Base-by-base conservation (phyloP, 345 rosid genomes). In the Euphorbia tirucalli region DNA sequence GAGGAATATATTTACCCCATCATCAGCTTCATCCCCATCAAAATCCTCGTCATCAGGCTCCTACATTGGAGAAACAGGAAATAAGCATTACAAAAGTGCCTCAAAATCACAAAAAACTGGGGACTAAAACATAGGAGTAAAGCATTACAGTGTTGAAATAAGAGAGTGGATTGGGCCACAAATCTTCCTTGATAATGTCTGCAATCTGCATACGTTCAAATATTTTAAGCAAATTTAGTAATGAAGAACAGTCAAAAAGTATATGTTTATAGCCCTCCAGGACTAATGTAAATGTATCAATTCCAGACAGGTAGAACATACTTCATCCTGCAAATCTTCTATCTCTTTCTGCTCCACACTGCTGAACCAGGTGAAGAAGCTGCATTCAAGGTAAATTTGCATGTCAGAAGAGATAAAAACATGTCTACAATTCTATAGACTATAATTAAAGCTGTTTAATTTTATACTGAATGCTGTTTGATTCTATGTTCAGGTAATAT, bases 101-200 rank as follows among this genome's bases (percentile, higher is more conserved):
- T 65, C 71, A 15, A 65, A 21, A 22, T 24, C 13, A 58, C 18
- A 5, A 32, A 24, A 66, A 44, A 31, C 18, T 10, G 28, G 43
- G 35, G 58, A 41, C 16, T 37, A 63, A 70, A 55, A 52, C 11
- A 69, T 19, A 13, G 37, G 48, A 61, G 27, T 39, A 70, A 21
- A 48, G 41, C 14, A 52, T 82, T 86, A 94, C 98, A 83, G 79
- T 89, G 85, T 85, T 90, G 73, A 94, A 94, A 75, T 89, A 92
- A 55, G 87, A 79, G 69, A 92, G 92, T 50, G 98, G 97, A 87
- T 92, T 92, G 61, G 93, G 85, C 98, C 98, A 94, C 39, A 94
- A 66, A 72, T 94, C 97, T 79, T 92, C 98, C 86, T 90, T 94
- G 74, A 94, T 92, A 21, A 94, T 85, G 77, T 92, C 97, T 1